These are phyloP conservation scores for Madurella mycetomatis DNA, from an alignment of 2,329 filamentous ascomycete species.

Conservation along the genomic window DNA sequence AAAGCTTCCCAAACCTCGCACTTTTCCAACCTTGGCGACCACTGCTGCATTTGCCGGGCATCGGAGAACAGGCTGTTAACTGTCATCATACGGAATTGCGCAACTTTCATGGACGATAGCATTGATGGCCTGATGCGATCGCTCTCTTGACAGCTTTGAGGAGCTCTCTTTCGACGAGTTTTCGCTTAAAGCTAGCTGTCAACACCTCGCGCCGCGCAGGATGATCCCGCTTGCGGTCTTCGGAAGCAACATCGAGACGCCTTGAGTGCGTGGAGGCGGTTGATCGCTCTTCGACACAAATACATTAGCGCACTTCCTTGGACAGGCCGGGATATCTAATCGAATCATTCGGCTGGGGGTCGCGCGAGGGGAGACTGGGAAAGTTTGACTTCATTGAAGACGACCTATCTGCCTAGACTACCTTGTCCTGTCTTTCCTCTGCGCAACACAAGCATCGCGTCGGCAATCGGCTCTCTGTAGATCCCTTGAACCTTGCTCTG, in stretches of 20 bases:
- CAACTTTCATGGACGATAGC: constrained; percentile 3
- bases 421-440: constrained; percentile 5
- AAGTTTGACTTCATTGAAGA: constrained; percentile 1
- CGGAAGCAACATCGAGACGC: constrained; percentile 6
- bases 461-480: constrained; percentile 11
- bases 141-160: neutral
- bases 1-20: constrained; percentile 6
- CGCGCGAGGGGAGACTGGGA: neutral
- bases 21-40: neutral
- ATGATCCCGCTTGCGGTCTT: constrained; percentile 12
- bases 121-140: constrained; percentile 10
- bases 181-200: neutral
- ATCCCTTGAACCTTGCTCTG: constrained; percentile 11
- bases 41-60: constrained; percentile 4
- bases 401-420: constrained; percentile 9
- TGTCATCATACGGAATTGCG: neutral
- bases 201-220: constrained; percentile 14
- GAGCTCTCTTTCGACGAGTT: neutral
- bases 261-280: neutral
- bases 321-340: neutral
- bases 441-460: neutral
- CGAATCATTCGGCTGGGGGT: neutral
- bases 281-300: neutral
- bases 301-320: neutral
- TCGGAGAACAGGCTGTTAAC: neutral